These are phyloP conservation scores for Xanthoconium purpureum DNA, from an alignment of 768 basidiomycete genomes.

Conservation along the genomic window DNA sequence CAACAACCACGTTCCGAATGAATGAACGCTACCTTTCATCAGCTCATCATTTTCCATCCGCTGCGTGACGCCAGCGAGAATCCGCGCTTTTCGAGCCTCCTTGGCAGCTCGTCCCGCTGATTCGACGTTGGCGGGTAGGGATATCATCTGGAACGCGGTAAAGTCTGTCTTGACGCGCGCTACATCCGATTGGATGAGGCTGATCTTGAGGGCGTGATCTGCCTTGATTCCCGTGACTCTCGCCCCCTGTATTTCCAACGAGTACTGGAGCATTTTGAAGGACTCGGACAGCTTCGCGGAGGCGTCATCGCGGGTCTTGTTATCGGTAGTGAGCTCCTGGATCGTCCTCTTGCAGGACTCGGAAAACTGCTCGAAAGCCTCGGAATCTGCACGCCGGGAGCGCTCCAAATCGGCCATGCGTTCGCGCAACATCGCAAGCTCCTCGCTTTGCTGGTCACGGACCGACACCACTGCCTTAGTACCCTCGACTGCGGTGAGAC, in stretches of 20 bases:
- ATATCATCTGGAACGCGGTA: conserved; percentile 1
- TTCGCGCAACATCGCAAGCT: conserved; percentile 6
- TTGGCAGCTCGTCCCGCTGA: conserved; percentile 2
- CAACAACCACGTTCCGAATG: neutral
- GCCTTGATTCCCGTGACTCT: conserved; percentile 12
- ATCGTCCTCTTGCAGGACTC: neutral
- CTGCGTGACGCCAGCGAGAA: neutral
- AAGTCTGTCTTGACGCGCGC: conserved; percentile 8
- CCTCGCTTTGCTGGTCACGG: neutral
- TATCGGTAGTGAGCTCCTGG: neutral
- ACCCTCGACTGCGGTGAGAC: conserved; percentile 15
- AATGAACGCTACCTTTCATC: conserved; percentile 5
- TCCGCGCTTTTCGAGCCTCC: neutral
- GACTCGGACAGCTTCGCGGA: conserved; percentile 6
- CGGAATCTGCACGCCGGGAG: conserved; percentile 5
- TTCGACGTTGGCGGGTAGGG: neutral
- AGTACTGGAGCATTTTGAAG: neutral
- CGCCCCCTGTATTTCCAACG: conserved; percentile 15
- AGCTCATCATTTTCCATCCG: neutral
- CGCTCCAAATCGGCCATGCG: conserved; percentile 5
- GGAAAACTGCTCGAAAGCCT: conserved; percentile 1
- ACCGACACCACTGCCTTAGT: neutral
- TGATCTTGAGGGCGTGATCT: conserved; percentile 16
- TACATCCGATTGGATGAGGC: conserved; percentile 17
- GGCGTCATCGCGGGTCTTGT: conserved; percentile 1